A percentile compares a stretch with the other conserved stretches of the same genome.
phyloP scores from a whole-genome alignment of 2,329 filamentous ascomycete species.

The Aspergillus texensis region DNA sequence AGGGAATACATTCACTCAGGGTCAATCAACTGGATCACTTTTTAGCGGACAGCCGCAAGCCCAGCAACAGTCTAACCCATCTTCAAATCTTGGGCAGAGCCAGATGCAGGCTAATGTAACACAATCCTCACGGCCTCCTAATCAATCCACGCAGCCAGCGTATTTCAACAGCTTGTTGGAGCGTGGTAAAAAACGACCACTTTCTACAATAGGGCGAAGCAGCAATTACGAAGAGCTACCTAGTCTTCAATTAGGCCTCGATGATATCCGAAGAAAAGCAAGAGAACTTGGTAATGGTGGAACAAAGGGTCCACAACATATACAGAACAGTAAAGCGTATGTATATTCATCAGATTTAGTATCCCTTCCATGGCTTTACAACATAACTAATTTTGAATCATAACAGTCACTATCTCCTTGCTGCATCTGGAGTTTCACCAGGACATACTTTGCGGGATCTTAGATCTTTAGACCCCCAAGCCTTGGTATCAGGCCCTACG shows the following conservation, averaged over 20 bases:
- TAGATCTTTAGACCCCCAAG: conserved; percentile 74
- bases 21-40: conserved; percentile 26
- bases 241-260: conserved; percentile 84
- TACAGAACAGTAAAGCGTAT: conserved; percentile 56
- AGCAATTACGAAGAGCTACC: conserved; percentile 74
- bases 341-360: conserved; percentile 25
- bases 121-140: conserved; percentile 29
- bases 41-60: conserved; percentile 28
- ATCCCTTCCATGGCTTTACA: neutral
- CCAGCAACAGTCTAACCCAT: conserved; percentile 30
- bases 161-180: conserved; percentile 68
- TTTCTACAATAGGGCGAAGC: conserved; percentile 62
- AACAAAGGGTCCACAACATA: conserved; percentile 46
- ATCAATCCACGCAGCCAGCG: conserved; percentile 53
- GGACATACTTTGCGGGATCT: conserved; percentile 84
- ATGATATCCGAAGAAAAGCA: conserved; percentile 77
- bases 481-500: conserved; percentile 46
- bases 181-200: conserved; percentile 67
- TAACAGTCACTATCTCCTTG: conserved; percentile 81
- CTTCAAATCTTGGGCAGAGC: conserved; percentile 32
- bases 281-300: conserved; percentile 74
- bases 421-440: conserved; percentile 89
- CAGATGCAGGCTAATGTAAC: conserved; percentile 26
- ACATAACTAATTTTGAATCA: conserved; percentile 5
- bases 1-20: conserved; percentile 29